A percentile compares a stretch with the other conserved stretches of the same genome.
These are phyloP conservation scores for Tephrocybe sp. DNA, from an alignment of 768 basidiomycete genomes.

Conservation along the genomic window DNA sequence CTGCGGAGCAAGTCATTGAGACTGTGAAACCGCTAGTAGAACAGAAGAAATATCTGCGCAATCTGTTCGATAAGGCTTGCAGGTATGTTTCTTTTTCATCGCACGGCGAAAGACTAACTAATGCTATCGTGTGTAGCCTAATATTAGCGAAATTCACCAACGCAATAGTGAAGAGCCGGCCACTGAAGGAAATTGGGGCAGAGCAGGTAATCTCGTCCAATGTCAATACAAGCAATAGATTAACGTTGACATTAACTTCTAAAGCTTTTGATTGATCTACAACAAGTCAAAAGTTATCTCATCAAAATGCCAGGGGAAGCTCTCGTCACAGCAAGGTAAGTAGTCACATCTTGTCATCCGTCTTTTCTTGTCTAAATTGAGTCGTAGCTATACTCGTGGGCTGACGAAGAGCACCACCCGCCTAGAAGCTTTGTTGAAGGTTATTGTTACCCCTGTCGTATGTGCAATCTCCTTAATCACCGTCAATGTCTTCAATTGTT, in stretches of 20 bases:
- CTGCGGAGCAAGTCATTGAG: constrained; percentile 76
- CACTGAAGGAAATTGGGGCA: constrained; percentile 89
- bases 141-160: constrained; percentile 88
- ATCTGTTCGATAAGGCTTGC: constrained; percentile 91
- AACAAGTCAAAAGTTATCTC: constrained; percentile 80
- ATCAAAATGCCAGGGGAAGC: constrained; percentile 80
- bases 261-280: constrained; percentile 88
- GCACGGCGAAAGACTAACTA: not conserved
- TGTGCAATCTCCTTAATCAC: constrained; percentile 23
- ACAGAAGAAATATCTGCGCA: constrained; percentile 92
- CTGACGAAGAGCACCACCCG: constrained; percentile 79
- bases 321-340: constrained; percentile 54
- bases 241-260: constrained; percentile 14
- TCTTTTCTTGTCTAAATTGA: constrained; percentile 1
- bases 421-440: constrained; percentile 91
- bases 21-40: constrained; percentile 80
- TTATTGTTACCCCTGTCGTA: constrained; percentile 91
- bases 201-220: constrained; percentile 70
- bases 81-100: constrained; percentile 53
- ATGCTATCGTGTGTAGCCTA: constrained; percentile 48
- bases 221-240: not conserved
- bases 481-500: not conserved
- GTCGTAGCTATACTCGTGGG: constrained; percentile 73
- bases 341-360: not conserved
- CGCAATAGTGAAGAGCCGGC: constrained; percentile 85